Evolutionary conservation across 306 rosid species (phyloP).

Genomic region (Bauhinia variegata): DNA sequence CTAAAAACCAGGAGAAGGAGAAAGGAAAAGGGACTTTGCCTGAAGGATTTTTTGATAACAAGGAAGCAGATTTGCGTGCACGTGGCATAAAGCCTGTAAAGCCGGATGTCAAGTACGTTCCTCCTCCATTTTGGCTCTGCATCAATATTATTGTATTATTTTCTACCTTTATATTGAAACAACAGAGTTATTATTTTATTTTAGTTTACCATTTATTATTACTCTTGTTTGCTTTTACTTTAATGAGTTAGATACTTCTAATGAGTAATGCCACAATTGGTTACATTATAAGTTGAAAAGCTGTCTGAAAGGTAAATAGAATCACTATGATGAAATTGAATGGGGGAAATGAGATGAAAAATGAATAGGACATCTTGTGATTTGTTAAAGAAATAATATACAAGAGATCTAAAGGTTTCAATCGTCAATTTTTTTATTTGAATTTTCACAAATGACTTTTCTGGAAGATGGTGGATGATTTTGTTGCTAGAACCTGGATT

Average conservation of each 20-base stretch:
- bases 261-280: background rate
- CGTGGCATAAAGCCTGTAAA: conserved; percentile 86
- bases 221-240: background rate
- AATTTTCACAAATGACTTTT: no score
- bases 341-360: background rate
- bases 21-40: conserved; percentile 74
- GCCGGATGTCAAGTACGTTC: conserved; percentile 90
- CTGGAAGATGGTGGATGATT: no score
- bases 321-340: background rate
- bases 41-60: conserved; percentile 95
- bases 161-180: conserved; percentile 6
- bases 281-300: background rate
- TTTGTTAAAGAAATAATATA: background rate
- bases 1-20: conserved; percentile 39
- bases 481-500: no score
- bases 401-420: background rate
- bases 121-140: conserved; percentile 33
- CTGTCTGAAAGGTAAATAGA: background rate
- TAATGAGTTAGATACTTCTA: background rate
- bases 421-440: no score
- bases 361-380: background rate
- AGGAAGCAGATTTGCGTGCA: conserved; percentile 92
- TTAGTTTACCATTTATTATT: background rate
- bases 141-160: conserved; percentile 16
- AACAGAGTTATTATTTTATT: background rate